Conservation (phyloP, 441 rosid genomes). For the Corymbia calophylla region DNA sequence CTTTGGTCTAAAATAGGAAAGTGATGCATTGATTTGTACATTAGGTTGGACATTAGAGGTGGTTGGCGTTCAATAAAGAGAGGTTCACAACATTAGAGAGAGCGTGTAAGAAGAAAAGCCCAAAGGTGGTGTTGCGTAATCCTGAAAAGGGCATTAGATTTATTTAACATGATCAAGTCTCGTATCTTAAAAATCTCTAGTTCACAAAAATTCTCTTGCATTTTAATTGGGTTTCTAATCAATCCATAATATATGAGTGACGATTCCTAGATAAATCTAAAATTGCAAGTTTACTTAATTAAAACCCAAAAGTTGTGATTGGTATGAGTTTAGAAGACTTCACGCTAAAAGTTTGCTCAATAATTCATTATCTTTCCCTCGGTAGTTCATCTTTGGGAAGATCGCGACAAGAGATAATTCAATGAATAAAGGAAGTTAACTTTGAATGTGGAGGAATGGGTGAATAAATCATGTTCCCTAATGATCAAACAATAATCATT, state of each 20-base stretch:
- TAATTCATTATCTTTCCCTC: neutral
- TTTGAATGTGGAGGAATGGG: neutral
- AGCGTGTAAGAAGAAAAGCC: neutral
- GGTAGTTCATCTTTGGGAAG: neutral
- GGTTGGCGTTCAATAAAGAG: neutral
- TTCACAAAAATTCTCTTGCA: neutral
- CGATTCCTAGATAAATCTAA: fast-evolving
- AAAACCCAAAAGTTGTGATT: neutral
- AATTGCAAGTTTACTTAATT: neutral
- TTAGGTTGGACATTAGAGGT: neutral
- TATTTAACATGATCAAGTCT: neutral
- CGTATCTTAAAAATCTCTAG: fast-evolving
- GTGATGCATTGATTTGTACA: neutral
- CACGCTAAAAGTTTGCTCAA: neutral
- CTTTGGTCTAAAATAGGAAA: neutral
- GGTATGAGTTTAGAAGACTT: fast-evolving
- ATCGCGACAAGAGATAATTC: neutral
- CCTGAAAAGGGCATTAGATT: neutral
- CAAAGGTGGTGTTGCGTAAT: neutral
- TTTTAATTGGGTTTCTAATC: neutral
- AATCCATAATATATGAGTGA: neutral
- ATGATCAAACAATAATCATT: neutral
- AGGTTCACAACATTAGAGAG: neutral
- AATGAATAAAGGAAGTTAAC: neutral
- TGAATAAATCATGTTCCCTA: neutral